Evolutionary conservation across 2,329 filamentous ascomycete species (phyloP).

Genomic region (Hortaea sp.): DNA sequence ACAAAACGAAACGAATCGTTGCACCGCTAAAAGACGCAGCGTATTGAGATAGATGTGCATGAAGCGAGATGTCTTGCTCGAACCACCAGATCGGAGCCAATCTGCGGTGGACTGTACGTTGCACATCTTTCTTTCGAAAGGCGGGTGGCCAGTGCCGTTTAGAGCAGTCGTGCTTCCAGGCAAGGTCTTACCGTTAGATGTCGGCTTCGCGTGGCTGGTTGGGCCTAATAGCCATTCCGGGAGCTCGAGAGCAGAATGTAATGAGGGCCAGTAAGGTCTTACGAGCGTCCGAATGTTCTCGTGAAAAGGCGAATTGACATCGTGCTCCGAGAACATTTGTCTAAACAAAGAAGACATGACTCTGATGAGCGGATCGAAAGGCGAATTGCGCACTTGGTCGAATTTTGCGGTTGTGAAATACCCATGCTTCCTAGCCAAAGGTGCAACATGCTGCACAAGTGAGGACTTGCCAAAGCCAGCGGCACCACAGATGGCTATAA

Average conservation of each 20-base stretch:
- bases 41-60: conserved; percentile 86
- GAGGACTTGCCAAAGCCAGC: conserved; percentile 53
- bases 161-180: neutral
- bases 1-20: conserved; percentile 81
- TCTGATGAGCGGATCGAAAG: conserved; percentile 52
- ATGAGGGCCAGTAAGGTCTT: conserved; percentile 46
- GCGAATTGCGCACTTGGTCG: conserved; percentile 48
- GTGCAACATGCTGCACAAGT: conserved; percentile 48
- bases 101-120: conserved; percentile 29
- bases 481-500: conserved; percentile 47
- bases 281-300: conserved; percentile 46
- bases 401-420: conserved; percentile 53
- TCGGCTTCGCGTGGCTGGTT: neutral
- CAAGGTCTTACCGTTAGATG: neutral
- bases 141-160: neutral
- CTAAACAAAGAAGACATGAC: conserved; percentile 52
- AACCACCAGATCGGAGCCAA: conserved; percentile 36
- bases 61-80: conserved; percentile 54
- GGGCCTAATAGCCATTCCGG: conserved; percentile 52
- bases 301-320: conserved; percentile 53
- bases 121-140: conserved; percentile 15
- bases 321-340: conserved; percentile 55
- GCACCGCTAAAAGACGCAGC: conserved; percentile 65
- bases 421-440: conserved; percentile 45
- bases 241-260: conserved; percentile 49